A percentile compares a stretch with the other conserved stretches of the same genome.
These are phyloP conservation scores for Pseudogymnoascus sp. DNA, from an alignment of 2,329 filamentous ascomycete genomes.

Conservation along the genomic window DNA sequence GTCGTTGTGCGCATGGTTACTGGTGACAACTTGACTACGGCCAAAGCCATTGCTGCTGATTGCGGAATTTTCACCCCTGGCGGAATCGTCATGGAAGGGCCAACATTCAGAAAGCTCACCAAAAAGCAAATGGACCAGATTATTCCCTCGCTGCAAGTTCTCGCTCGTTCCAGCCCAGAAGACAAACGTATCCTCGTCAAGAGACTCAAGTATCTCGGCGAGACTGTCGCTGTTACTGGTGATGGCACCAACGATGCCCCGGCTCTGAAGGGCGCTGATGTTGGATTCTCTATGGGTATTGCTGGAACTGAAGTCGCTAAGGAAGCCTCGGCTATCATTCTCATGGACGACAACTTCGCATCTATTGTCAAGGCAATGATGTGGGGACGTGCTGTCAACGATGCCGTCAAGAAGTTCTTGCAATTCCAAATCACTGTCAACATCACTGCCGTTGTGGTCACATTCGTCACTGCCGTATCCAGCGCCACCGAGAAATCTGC, in stretches of 20 bases:
- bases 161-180: constrained; percentile 60
- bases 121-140: constrained; percentile 49
- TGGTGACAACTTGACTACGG: constrained; percentile 63
- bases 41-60: constrained; percentile 62
- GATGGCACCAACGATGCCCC: constrained; percentile 60
- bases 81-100: constrained; percentile 60
- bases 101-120: constrained; percentile 53
- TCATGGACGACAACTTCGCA: constrained; percentile 54
- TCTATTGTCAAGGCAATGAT: constrained; percentile 54
- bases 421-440: constrained; percentile 63
- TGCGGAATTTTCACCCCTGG: constrained; percentile 56
- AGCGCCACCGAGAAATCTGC: constrained; percentile 55
- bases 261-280: constrained; percentile 56
- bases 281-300: constrained; percentile 61
- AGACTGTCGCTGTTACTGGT: constrained; percentile 58
- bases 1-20: constrained; percentile 69
- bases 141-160: constrained; percentile 55
- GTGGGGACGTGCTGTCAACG: constrained; percentile 52
- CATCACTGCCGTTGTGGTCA: constrained; percentile 69
- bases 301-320: constrained; percentile 57
- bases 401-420: constrained; percentile 45
- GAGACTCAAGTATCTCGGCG: constrained; percentile 53
- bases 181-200: constrained; percentile 60
- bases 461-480: constrained; percentile 68
- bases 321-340: constrained; percentile 51